Base-by-base conservation (phyloP, 352 stramenopile species). In the Aphanomyces euteiches region DNA sequence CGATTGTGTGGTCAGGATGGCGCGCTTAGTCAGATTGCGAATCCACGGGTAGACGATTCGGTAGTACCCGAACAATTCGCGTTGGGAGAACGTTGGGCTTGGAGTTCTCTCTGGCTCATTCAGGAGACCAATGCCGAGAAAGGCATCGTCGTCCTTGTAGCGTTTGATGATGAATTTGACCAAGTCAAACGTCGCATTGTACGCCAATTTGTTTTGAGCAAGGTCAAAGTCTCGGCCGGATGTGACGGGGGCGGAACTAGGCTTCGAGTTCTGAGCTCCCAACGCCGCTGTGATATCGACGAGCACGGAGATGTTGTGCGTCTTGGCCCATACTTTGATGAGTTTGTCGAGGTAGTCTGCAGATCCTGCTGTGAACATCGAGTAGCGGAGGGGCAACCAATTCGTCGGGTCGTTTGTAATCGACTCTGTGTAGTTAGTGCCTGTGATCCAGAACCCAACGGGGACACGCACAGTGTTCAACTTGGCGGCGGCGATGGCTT, bases 401-500 rank as follows among this genome's bases (percentile, higher is more conserved):
- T 69, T 69, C 13, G 45, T 61, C 21, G 48, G 43, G 28, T 47
- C 28, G 10, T 59, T 48, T 5, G 64, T 21, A 21, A 12, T 17
- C 8, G 36, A 21, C 5, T n/a, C 47, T 1, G 19, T 36, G 34
- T 13, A 40, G 28, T 45, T 78, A 36, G 79, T 80, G 54, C 75
- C 76, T 43, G 79, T 10, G 60, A 89, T 87, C 81, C 81, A 89
- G 56, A 77, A 87, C 4, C 79, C 81, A 8, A 89, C 38, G 3
- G 81, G 81, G n/a, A 89, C 79, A 47, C 81, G 81, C 59, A 89
- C 74, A 3, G 77, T 80, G 68, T 89, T 89, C 56, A 89, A 71
- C 8, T 81, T 81, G 6, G 74, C 47, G 0, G 39, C 57, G 1
- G 61, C 67, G 38, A 77, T 85, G 61, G 81, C 72, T 7, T 53